Evolutionary conservation across 2,329 filamentous ascomycete genomes (phyloP).

Genomic region (Neofusicoccum sp.): DNA sequence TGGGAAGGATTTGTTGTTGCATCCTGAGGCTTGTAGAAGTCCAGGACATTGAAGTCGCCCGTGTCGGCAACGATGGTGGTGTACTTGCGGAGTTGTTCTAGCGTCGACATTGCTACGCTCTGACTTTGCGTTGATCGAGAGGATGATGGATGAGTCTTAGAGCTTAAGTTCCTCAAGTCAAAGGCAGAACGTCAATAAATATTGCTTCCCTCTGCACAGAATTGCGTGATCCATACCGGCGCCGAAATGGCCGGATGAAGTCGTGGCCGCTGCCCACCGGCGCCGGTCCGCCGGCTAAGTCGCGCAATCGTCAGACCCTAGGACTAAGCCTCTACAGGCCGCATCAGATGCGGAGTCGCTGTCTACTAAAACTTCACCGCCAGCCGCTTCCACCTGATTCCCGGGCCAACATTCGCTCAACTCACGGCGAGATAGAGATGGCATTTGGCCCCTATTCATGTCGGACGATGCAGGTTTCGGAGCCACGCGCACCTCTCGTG

Average conservation of each 20-base stretch:
- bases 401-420: background rate
- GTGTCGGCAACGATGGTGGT: conserved; percentile 16
- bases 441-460: background rate
- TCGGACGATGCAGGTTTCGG: background rate
- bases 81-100: conserved; percentile 3
- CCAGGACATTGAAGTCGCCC: conserved; percentile 8
- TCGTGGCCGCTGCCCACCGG: background rate
- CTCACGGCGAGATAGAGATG: background rate
- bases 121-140: too few relatives aligned
- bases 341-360: background rate
- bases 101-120: background rate
- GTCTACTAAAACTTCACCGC: background rate
- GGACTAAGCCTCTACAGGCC: background rate
- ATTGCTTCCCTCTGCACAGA: background rate
- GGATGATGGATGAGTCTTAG: too few relatives aligned
- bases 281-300: background rate
- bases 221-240: conserved; percentile 5
- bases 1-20: conserved; percentile 6
- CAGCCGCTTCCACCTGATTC: too few relatives aligned
- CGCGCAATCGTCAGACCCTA: background rate
- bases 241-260: background rate
- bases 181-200: background rate
- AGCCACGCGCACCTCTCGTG: background rate
- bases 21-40: background rate
- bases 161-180: too few relatives aligned